Base-by-base conservation (phyloP, 129 eudicot species). In the Dittrichia graveolens region DNA sequence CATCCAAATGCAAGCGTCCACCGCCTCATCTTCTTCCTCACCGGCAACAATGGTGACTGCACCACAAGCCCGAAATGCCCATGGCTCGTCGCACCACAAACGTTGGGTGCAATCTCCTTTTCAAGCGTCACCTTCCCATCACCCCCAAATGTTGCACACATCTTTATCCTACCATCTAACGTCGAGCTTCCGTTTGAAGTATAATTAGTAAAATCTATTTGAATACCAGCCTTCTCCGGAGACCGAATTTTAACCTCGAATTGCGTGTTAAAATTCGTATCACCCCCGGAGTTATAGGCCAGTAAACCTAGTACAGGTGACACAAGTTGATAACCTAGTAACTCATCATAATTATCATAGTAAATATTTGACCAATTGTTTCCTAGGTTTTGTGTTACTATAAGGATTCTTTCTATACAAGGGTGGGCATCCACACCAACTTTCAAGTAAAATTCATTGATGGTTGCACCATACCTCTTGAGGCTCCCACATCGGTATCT, bases 51-150 rank as follows among this genome's bases (percentile, higher is more conserved):
- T 3, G 95, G 89, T 3, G 93, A 73, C 65, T 86, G 89, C 42
- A 88, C 85, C 73, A 90, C 97, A 65, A 94, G 31, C 46, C 96
- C 99, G 40, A 90, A 90, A 67, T 90, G 99, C 39, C 97, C 99
- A 6, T 86, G 83, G 54, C 78, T 80, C 54, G 19, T 82, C 41
- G 96, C 82, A n/a, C 72, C 81, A 71, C 97, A 94, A 47, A 88
- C 71, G 55, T 75, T 73, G 7, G 86, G 81, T 40, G 89, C 62
- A 53, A 88, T 85, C 80, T 78, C 84, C 48, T 82, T 84, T 15
- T 83, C 63, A 42, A 93, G 71, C 9, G 74, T 90, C 68, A 93
- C 92, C 67, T 85, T 90, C 8, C 98, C 95, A 52, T 89, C 88
- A 5, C 49, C 78, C 42, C 80, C 89, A 42, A 94, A 94, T 4